phyloP scores from a whole-genome alignment of 495 filamentous ascomycete species.

The Viridothelium virens region DNA sequence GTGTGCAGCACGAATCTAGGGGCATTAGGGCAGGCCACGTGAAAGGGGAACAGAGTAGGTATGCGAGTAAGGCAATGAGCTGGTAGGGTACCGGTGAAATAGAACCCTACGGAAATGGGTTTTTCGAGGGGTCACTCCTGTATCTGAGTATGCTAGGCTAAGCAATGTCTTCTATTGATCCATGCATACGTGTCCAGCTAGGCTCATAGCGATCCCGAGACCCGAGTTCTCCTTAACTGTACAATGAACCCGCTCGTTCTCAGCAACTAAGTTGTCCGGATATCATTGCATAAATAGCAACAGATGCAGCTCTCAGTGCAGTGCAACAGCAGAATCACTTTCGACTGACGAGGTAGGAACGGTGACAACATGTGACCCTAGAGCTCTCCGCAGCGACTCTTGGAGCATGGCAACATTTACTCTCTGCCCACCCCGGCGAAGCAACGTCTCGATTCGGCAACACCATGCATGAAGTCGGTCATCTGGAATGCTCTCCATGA shows the following conservation, averaged over 20 bases:
- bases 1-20: slow-evolving; percentile 1
- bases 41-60: not conserved
- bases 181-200: not conserved
- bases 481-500: not conserved
- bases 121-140: no score
- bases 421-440: not conserved
- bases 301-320: not conserved
- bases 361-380: not conserved
- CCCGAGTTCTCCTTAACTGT: not conserved
- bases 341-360: not conserved
- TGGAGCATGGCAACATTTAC: not conserved
- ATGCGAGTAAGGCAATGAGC: not conserved
- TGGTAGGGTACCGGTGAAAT: no score
- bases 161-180: not conserved
- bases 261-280: not conserved
- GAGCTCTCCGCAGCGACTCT: not conserved
- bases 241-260: not conserved
- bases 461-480: not conserved
- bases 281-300: not conserved
- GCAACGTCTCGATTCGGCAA: not conserved
- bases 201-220: not conserved
- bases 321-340: not conserved
- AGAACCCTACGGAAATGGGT: no score
- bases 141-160: not conserved
- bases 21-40: not conserved